Base-by-base conservation (phyloP, 1,139 yeast genomes). In the Yamadazyma siamensis region DNA sequence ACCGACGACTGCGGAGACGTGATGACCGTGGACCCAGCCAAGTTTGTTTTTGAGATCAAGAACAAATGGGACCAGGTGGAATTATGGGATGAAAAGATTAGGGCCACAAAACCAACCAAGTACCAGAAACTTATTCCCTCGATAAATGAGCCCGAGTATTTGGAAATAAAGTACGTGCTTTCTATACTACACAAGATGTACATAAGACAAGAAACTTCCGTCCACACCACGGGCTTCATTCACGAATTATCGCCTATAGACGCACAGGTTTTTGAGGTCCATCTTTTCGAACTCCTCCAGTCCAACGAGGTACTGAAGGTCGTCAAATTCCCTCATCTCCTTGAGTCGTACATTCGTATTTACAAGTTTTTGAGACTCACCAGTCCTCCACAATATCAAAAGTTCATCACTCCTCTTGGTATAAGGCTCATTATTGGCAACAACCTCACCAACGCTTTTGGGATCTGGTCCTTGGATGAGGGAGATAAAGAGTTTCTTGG, bases 401-500 rank as follows among this genome's bases (percentile, higher is more conserved):
- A 52, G 2, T 47, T 52, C n/a, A 54, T 79, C 11, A 61, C 70
- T 2, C 54, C 71, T 1, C 50, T 51, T 4, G 42, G 43, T 3
- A 55, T 80, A 14, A 59, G 86, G 28, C 54, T 59, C 6, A 65
- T 76, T 4, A 60, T 78, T 27, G 88, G 88, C 2, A 61, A 71
- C 23, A 83, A 79, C 39, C 70, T 80, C 21, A 81, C 84, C n/a
- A 81, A 81, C 48, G 81, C 88, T 0, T 81, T 81, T 55, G 88
- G 88, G 0, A 76, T 80, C 13, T 80, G 89, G 86, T 77, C 82
- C 26, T 46, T 52, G 3, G 43, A 54, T 3, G 47, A 53, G 1
- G 43, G 57, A 10, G 77, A 75, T 27, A 67, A 72, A 34, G 89
- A 81, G 46, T 79, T 75, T 44, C 63, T 79, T 31, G 89, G 89